Percentiles rank a stretch among this genome's conserved stretches.
phyloP scores from a whole-genome alignment of 2,329 filamentous ascomycete species.

The Trichoderma brevicompactum region DNA sequence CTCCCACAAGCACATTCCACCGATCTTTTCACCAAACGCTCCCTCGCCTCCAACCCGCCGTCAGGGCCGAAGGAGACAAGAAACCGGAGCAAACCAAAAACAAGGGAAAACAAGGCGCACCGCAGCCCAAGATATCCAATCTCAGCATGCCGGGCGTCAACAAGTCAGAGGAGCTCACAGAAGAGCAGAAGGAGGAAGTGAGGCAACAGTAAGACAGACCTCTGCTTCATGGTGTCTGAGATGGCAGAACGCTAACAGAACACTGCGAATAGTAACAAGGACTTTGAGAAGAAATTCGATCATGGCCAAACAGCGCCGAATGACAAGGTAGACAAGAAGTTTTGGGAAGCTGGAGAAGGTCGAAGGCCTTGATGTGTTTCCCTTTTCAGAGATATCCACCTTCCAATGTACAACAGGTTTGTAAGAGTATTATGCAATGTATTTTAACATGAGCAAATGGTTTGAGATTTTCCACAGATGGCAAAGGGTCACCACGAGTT shows the following conservation, averaged over 20 bases:
- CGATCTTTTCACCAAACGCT: conserved; percentile 16
- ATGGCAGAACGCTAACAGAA: background rate
- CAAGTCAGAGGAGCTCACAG: conserved; percentile 43
- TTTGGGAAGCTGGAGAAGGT: conserved; percentile 46
- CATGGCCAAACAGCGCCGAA: conserved; percentile 45
- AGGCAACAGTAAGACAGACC: conserved; percentile 49
- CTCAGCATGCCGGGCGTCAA: conserved; percentile 47
- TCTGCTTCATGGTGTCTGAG: too few species aligned
- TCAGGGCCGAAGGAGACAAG: conserved; percentile 3
- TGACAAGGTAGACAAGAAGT: conserved; percentile 61
- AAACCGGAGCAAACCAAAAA: background rate
- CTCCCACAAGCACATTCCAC: background rate
- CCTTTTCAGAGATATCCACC: too few species aligned
- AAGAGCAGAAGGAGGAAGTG: conserved; percentile 61
- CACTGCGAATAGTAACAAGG: conserved; percentile 47
- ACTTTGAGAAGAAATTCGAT: conserved; percentile 61
- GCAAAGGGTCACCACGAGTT: background rate
- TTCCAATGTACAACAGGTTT: background rate
- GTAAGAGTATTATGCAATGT: background rate
- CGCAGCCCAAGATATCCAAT: conserved; percentile 58
- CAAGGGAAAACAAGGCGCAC: conserved; percentile 39
- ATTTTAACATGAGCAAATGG: background rate
- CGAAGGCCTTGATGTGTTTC: background rate
- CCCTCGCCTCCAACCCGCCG: background rate
- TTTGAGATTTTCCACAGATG: background rate